These are phyloP conservation scores for Lycium ferocissimum DNA, from an alignment of 257 asterid genomes.

Conservation along the genomic window DNA sequence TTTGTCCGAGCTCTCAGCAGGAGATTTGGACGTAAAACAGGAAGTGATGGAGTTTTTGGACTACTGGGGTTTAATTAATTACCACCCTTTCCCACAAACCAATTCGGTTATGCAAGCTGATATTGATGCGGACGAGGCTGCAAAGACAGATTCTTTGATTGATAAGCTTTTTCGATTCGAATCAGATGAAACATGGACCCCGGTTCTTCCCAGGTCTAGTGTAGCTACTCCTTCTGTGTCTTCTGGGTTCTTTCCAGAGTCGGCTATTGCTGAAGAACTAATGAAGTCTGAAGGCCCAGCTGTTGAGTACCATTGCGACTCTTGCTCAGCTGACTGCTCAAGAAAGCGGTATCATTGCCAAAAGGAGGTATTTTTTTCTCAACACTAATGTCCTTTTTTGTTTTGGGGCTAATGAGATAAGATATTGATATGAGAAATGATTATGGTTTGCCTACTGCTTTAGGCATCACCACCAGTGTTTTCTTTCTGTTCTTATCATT, in stretches of 20 bases:
- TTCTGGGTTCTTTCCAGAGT: conserved; percentile 79
- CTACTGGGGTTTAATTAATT: conserved; percentile 98
- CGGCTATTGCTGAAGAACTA: conserved; percentile 73
- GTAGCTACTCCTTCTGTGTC: conserved; percentile 60
- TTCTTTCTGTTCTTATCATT: not conserved
- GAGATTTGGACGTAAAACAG: conserved; percentile 76
- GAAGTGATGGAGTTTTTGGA: conserved; percentile 98
- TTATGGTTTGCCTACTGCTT: conserved; percentile 1
- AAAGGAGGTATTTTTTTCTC: conserved; percentile 71
- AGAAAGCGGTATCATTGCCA: conserved; percentile 99
- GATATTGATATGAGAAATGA: not conserved
- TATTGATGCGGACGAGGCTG: conserved; percentile 53
- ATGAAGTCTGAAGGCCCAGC: conserved; percentile 88
- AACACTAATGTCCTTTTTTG: not conserved
- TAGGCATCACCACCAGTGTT: conserved; percentile 5
- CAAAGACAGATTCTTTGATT: conserved; percentile 56
- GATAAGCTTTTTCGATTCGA: conserved; percentile 80
- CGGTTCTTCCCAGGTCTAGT: conserved; percentile 54
- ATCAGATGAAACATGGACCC: conserved; percentile 63
- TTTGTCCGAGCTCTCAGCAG: conserved; percentile 79
- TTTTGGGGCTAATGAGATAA: conserved; percentile 19
- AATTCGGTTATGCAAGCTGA: conserved; percentile 51
- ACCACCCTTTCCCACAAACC: conserved; percentile 76
- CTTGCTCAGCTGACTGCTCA: conserved; percentile 98
- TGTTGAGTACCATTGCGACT: conserved; percentile 95